Evolutionary conservation across 768 basidiomycete species (phyloP).

Genomic region (Fomitopsis serialis): DNA sequence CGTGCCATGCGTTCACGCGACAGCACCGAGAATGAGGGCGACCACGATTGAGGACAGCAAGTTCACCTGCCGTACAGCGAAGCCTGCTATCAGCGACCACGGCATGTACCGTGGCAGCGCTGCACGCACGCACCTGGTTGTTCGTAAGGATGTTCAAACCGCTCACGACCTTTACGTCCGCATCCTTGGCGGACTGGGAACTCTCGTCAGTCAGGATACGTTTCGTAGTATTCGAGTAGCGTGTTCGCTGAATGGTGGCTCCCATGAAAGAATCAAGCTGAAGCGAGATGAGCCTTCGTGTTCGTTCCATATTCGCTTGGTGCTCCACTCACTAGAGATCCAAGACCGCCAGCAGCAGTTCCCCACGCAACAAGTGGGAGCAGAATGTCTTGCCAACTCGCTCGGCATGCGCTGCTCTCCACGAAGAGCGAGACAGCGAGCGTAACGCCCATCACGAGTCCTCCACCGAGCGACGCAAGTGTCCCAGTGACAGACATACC

Average conservation of each 20-base stretch:
- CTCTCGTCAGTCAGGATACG: conserved; percentile 58
- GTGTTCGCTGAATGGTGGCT: conserved; percentile 79
- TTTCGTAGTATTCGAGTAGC: conserved; percentile 58
- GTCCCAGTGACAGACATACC: conserved; percentile 77
- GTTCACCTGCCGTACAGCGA: conserved; percentile 35
- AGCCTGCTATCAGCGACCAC: neutral
- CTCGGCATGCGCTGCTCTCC: conserved; percentile 57
- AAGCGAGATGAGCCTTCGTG: neutral
- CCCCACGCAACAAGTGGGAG: conserved; percentile 54
- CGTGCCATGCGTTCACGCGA: conserved; percentile 22
- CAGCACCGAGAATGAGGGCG: conserved; percentile 27
- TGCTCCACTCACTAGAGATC: conserved; percentile 58
- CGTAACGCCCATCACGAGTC: conserved; percentile 61
- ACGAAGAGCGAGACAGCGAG: conserved; percentile 50
- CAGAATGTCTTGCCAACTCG: conserved; percentile 32
- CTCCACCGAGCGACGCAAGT: conserved; percentile 66
- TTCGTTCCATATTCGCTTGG: neutral
- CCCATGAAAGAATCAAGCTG: conserved; percentile 86
- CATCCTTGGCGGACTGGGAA: conserved; percentile 19
- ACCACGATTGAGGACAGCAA: conserved; percentile 37
- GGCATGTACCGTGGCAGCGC: neutral
- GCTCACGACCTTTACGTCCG: conserved; percentile 50
- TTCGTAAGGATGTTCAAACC: conserved; percentile 76
- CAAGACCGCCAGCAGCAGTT: conserved; percentile 61
- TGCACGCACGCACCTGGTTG: conserved; percentile 57